Evolutionary conservation across 2,329 filamentous ascomycete genomes (phyloP).

Genomic region (Cryphonectria carpinicola): DNA sequence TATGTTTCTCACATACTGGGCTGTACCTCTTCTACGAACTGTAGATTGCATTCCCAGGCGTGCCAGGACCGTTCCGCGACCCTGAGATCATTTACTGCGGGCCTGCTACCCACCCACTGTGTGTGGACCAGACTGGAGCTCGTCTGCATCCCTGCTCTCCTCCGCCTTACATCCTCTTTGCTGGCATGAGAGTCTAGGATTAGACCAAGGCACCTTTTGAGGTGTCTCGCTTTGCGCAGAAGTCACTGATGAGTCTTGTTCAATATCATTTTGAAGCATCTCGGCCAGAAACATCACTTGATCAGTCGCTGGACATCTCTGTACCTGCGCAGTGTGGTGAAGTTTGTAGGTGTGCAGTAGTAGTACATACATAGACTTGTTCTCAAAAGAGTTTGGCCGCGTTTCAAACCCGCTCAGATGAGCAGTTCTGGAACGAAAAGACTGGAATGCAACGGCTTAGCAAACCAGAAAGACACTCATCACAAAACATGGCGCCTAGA

Average conservation of each 20-base stretch:
- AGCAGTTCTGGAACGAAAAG: neutral
- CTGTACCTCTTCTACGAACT: neutral
- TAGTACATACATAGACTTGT: neutral
- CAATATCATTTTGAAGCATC: neutral
- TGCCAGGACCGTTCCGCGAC: neutral
- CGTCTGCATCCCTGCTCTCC: neutral
- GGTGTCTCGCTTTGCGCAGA: neutral
- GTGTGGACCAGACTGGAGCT: neutral
- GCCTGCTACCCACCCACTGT: neutral
- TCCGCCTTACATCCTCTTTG: neutral
- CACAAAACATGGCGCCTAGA: neutral
- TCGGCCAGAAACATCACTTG: neutral
- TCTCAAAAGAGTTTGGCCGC: neutral
- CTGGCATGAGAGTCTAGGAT: neutral
- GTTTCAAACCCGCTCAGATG: neutral
- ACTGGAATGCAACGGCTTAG: neutral
- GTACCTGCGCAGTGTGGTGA: neutral
- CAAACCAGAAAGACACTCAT: neutral
- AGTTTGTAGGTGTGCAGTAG: neutral
- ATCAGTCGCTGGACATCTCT: neutral
- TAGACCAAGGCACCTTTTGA: neutral
- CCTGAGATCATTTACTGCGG: conserved; percentile 4
- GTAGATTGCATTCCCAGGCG: neutral
- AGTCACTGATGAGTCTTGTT: neutral
- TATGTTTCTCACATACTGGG: neutral